Percentiles rank a stretch among this genome's conserved stretches.
These are phyloP conservation scores for Wickerhamia fluorescens DNA, from an alignment of 805 yeast species.

Conservation along the genomic window DNA sequence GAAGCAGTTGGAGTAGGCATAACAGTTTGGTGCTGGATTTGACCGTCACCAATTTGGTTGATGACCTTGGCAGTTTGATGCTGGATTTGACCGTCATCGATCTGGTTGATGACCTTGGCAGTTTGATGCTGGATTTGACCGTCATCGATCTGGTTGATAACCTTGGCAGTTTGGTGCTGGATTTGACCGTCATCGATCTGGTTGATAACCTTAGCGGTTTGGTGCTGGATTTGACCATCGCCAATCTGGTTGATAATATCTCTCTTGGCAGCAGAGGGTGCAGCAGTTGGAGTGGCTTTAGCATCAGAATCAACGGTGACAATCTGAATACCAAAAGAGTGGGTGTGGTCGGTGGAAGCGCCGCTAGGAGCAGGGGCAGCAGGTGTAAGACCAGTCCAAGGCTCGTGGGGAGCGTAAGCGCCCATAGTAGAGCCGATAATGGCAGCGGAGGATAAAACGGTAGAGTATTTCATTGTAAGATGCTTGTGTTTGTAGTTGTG, in stretches of 20 bases:
- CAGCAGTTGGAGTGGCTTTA: constrained; percentile 15
- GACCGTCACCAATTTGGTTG: constrained; percentile 24
- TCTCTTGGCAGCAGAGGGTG: constrained; percentile 16
- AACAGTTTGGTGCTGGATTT: constrained; percentile 23
- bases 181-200: constrained; percentile 43
- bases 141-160: constrained; percentile 17
- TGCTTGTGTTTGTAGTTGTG: constrained; percentile 1
- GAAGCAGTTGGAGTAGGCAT: constrained; percentile 18
- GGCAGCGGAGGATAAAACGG: constrained; percentile 22
- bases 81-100: constrained; percentile 46
- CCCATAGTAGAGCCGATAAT: constrained; percentile 46
- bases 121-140: constrained; percentile 22
- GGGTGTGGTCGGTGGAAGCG: constrained; percentile 45
- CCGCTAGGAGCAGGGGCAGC: constrained; percentile 17
- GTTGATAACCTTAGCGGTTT: constrained; percentile 38
- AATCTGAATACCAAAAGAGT: constrained; percentile 64
- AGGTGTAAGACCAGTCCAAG: constrained; percentile 29
- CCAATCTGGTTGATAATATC: constrained; percentile 22
- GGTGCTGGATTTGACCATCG: constrained; percentile 56
- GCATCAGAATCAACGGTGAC: constrained; percentile 36
- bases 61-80: constrained; percentile 19
- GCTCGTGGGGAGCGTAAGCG: constrained; percentile 32
- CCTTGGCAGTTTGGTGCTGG: constrained; percentile 32
- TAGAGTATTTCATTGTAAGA: constrained; percentile 14
- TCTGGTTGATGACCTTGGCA: constrained; percentile 31